phyloP scores from a whole-genome alignment of 176 grass and related monocot genomes.

The Juncus effusus region DNA sequence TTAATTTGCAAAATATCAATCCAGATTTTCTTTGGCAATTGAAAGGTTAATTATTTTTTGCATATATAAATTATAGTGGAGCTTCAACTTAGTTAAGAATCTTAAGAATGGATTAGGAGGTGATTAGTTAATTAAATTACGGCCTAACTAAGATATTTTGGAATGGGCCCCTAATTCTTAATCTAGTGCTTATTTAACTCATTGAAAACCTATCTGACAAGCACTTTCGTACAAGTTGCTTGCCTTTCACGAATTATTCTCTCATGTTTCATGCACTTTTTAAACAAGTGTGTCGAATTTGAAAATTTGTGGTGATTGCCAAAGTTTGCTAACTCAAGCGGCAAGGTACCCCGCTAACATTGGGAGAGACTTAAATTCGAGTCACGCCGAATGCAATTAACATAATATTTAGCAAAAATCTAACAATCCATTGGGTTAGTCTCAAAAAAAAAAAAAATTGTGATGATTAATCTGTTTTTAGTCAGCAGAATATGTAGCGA shows the following conservation, averaged over 20 bases:
- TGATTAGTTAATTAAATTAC: conserved; percentile 14
- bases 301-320: too few species aligned
- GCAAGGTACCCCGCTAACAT: too few species aligned
- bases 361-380: too few species aligned
- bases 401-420: too few species aligned
- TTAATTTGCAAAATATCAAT: conserved; percentile 9
- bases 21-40: background rate
- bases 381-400: too few species aligned
- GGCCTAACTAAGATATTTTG: conserved; percentile 9
- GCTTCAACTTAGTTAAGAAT: conserved; percentile 13
- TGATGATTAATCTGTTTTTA: too few species aligned
- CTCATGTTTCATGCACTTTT: background rate
- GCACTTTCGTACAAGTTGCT: background rate
- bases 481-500: too few species aligned
- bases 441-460: too few species aligned
- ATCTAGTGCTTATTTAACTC: background rate
- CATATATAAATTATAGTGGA: conserved; percentile 18
- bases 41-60: background rate
- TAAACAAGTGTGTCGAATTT: background rate
- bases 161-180: background rate
- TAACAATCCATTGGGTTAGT: too few species aligned
- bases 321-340: too few species aligned
- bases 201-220: background rate
- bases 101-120: conserved; percentile 7
- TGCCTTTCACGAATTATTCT: background rate